A percentile compares a stretch with the other conserved stretches of the same genome.
Conservation (phyloP, 352 stramenopile genomes). For the Globisporangium orthogonon region DNA sequence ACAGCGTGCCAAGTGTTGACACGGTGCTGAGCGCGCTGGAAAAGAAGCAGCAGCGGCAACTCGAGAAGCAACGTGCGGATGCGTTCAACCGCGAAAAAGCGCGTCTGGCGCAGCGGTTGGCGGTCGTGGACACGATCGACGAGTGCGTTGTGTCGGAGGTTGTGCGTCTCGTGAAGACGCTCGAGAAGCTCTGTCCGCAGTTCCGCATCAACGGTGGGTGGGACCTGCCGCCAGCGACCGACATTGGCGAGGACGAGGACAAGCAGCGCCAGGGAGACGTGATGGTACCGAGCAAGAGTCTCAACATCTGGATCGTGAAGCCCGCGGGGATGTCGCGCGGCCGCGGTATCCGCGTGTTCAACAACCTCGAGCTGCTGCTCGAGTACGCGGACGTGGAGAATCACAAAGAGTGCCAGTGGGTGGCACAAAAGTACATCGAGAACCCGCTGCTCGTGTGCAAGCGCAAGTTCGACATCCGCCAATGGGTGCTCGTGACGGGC, state of each 20-base stretch:
- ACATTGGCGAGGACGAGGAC: neutral
- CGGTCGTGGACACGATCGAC: constrained; percentile 28
- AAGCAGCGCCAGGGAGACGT: neutral
- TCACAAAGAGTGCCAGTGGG: constrained; percentile 80
- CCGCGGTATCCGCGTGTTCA: constrained; percentile 87
- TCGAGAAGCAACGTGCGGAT: constrained; percentile 30
- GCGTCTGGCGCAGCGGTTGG: constrained; percentile 38
- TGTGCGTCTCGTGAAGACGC: constrained; percentile 19
- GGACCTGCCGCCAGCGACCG: constrained; percentile 17
- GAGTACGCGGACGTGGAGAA: constrained; percentile 85
- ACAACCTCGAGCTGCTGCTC: constrained; percentile 72
- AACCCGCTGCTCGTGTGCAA: constrained; percentile 81
- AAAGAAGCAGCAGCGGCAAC: constrained; percentile 36
- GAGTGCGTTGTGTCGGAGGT: constrained; percentile 19
- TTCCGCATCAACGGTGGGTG: constrained; percentile 66
- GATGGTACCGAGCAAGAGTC: constrained; percentile 18
- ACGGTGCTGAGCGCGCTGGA: constrained; percentile 43
- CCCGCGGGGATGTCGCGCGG: constrained; percentile 81
- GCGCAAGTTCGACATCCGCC: constrained; percentile 91
- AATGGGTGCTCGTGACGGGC: constrained; percentile 90
- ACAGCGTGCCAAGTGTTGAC: constrained; percentile 17
- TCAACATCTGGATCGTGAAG: constrained; percentile 94
- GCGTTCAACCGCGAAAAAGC: constrained; percentile 54
- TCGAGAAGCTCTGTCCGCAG: constrained; percentile 52
- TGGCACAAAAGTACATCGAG: constrained; percentile 89